Evolutionary conservation across 768 basidiomycete species (phyloP).

Genomic region (Brasilioporus rufonigricans): DNA sequence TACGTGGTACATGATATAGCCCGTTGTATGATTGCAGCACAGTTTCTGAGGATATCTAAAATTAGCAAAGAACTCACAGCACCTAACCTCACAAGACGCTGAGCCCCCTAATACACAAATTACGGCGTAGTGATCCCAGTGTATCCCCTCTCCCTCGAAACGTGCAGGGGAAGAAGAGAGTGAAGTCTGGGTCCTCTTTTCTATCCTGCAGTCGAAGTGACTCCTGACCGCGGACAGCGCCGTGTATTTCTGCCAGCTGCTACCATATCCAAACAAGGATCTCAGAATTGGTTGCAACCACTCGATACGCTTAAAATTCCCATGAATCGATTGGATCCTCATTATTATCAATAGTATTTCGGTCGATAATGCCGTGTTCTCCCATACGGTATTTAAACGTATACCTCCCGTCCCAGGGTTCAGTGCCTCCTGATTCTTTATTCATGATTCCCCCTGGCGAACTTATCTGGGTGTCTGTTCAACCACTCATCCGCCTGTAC

Average conservation of each 20-base stretch:
- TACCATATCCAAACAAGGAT: background rate
- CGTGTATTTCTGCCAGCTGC: background rate
- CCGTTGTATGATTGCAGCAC: background rate
- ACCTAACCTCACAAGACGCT: background rate
- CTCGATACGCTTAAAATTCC: background rate
- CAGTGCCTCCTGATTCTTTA: background rate
- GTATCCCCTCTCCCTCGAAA: background rate
- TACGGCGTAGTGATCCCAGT: background rate
- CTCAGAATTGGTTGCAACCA: too few species aligned
- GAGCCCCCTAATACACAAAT: background rate
- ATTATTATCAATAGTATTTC: background rate
- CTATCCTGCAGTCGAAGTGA: background rate
- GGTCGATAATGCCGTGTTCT: background rate
- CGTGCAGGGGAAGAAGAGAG: background rate
- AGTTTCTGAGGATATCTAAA: background rate
- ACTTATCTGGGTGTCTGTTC: conserved; percentile 61
- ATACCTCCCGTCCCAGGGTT: background rate
- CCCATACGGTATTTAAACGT: conserved; percentile 2
- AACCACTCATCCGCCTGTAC: conserved; percentile 60
- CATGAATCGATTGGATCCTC: background rate
- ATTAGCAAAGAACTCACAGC: background rate
- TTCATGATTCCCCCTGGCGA: conserved; percentile 37
- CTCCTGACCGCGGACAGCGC: background rate
- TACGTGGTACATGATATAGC: background rate
- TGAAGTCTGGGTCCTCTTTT: background rate